These are phyloP conservation scores for Plasmodium cynomolgi DNA, from an alignment of 169 alveolate species.

Conservation along the genomic window DNA sequence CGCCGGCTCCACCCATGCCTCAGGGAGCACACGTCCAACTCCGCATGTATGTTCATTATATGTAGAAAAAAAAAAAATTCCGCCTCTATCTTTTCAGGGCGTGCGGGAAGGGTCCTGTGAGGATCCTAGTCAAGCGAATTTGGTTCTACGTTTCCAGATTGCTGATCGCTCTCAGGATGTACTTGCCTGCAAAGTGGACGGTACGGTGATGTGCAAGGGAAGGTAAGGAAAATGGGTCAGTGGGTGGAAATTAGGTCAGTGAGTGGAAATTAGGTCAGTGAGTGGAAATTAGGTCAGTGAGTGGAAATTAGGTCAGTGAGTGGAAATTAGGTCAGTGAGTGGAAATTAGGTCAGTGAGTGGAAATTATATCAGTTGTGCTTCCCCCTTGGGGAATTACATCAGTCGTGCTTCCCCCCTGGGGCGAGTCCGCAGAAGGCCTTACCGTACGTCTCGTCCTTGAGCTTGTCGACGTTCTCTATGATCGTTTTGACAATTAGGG, in stretches of 20 bases:
- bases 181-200: slow-evolving; percentile 18
- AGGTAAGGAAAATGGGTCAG: not conserved
- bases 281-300: no score
- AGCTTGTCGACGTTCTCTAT: slow-evolving; percentile 35
- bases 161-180: slow-evolving; percentile 65
- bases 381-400: no score
- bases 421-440: not conserved
- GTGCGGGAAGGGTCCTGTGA: not conserved
- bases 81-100: not conserved
- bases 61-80: not conserved
- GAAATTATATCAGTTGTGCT: no score
- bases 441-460: slow-evolving; percentile 68
- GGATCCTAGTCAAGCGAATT: not conserved
- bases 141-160: slow-evolving; percentile 31
- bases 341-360: no score
- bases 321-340: not conserved
- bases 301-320: not conserved
- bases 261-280: no score
- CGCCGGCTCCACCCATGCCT: not conserved
- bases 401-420: not conserved
- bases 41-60: not conserved
- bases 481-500: slow-evolving; percentile 28
- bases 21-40: not conserved
- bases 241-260: not conserved
- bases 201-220: not conserved